phyloP scores from a whole-genome alignment of 2,329 filamentous ascomycete species.

The Hortaea werneckii region DNA sequence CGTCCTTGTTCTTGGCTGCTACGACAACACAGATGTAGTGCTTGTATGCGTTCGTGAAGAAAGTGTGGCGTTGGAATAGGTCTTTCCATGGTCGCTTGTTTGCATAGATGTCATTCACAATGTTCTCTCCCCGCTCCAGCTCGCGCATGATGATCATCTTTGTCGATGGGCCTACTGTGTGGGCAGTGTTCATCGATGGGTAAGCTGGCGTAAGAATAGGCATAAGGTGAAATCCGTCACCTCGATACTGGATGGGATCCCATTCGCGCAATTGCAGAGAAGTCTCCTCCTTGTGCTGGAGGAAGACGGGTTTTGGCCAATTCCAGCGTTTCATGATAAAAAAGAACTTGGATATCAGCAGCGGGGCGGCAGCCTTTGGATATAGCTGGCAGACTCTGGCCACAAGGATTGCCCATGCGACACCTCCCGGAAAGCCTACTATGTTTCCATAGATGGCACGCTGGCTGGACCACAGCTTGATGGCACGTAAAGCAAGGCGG shows the following conservation, averaged over 20 bases:
- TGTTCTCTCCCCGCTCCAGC: conserved; percentile 63
- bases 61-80: conserved; percentile 79
- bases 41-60: conserved; percentile 88
- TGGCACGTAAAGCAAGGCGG: conserved; percentile 74
- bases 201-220: conserved; percentile 97
- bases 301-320: conserved; percentile 86
- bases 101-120: conserved; percentile 68
- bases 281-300: conserved; percentile 75
- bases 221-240: conserved; percentile 84
- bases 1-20: conserved; percentile 71
- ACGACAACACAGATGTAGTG: conserved; percentile 88
- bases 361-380: conserved; percentile 78
- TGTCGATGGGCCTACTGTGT: conserved; percentile 83
- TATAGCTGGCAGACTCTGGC: conserved; percentile 94
- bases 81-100: conserved; percentile 76
- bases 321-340: conserved; percentile 81
- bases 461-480: conserved; percentile 92
- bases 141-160: conserved; percentile 76
- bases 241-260: conserved; percentile 81
- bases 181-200: conserved; percentile 94
- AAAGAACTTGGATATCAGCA: conserved; percentile 91
- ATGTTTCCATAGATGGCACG: conserved; percentile 93
- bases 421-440: conserved; percentile 90
- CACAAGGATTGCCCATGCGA: conserved; percentile 97
- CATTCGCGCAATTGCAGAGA: conserved; percentile 73